Percentiles rank a stretch among this genome's conserved stretches.
These are phyloP conservation scores for Macrophomina tecta DNA, from an alignment of 2,329 filamentous ascomycete species.

Conservation along the genomic window DNA sequence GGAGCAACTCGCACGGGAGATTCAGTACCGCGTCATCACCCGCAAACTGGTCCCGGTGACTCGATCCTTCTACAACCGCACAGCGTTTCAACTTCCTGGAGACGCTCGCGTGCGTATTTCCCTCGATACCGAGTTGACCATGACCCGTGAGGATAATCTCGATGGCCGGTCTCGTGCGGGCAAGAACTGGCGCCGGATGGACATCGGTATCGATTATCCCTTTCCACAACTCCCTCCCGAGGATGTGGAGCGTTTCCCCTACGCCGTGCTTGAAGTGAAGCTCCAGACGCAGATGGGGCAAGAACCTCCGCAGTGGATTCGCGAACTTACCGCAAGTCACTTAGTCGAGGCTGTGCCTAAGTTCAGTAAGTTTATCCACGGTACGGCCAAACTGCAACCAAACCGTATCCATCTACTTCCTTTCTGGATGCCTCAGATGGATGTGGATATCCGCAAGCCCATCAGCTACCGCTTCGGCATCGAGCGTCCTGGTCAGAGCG, in stretches of 20 bases:
- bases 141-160: slow-evolving; percentile 94
- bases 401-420: slow-evolving; percentile 86
- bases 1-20: slow-evolving; percentile 85
- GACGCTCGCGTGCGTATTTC: slow-evolving; percentile 97
- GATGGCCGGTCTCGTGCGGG: slow-evolving; percentile 78
- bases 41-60: slow-evolving; percentile 88
- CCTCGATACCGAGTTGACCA: slow-evolving; percentile 92
- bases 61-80: slow-evolving; percentile 96
- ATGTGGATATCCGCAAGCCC: slow-evolving; percentile 94
- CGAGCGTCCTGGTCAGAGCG: slow-evolving; percentile 75
- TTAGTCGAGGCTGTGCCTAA: slow-evolving; percentile 98
- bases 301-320: slow-evolving; percentile 95
- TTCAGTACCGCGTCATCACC: slow-evolving; percentile 91
- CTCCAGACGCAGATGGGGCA: slow-evolving; percentile 95
- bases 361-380: slow-evolving; percentile 99
- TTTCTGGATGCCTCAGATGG: slow-evolving; percentile 99
- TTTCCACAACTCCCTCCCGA: slow-evolving; percentile 86
- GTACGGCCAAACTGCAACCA: slow-evolving; percentile 85
- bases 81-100: slow-evolving; percentile 94
- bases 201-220: slow-evolving; percentile 95
- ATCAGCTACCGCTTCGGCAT: slow-evolving; percentile 89
- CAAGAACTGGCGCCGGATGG: slow-evolving; percentile 94
- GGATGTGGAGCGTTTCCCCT: slow-evolving; percentile 91
- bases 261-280: slow-evolving; percentile 96
- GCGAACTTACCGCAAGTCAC: slow-evolving; percentile 89